A percentile compares a stretch with the other conserved stretches of the same genome.
Evolutionary conservation across 495 filamentous ascomycete species (phyloP).

Genomic region (Penicillium nucicola): DNA sequence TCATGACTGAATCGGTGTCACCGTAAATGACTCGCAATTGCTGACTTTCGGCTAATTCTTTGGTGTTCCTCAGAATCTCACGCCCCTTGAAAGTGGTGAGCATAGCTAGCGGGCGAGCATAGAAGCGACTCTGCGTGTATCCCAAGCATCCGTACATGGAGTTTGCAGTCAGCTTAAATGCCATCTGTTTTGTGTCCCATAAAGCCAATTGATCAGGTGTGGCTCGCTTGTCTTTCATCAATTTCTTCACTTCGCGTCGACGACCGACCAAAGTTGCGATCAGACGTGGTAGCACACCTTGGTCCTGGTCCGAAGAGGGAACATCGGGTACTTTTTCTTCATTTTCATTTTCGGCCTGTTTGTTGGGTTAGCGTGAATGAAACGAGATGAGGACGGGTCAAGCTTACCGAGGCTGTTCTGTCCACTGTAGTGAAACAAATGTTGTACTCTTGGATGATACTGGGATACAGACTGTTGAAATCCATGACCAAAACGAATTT

Average conservation of each 20-base stretch:
- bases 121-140: slow-evolving; percentile 94
- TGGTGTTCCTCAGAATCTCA: slow-evolving; percentile 93
- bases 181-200: slow-evolving; percentile 98
- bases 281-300: slow-evolving; percentile 82
- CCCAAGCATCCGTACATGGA: slow-evolving; percentile 99
- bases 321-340: slow-evolving; percentile 73
- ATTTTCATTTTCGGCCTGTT: slow-evolving; percentile 69
- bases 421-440: slow-evolving; percentile 99
- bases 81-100: slow-evolving; percentile 96
- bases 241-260: slow-evolving; percentile 82
- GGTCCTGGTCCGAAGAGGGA: slow-evolving; percentile 62
- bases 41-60: slow-evolving; percentile 86
- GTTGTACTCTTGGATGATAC: slow-evolving; percentile 98
- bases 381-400: background rate
- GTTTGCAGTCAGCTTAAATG: slow-evolving; percentile 95
- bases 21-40: slow-evolving; percentile 93
- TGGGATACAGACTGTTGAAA: slow-evolving; percentile 98
- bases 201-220: slow-evolving; percentile 81
- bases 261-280: slow-evolving; percentile 88
- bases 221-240: slow-evolving; percentile 92
- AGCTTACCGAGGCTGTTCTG: slow-evolving; percentile 57
- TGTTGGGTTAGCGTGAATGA: slow-evolving; percentile 8
- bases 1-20: slow-evolving; percentile 99
- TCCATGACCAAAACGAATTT: slow-evolving; percentile 98
- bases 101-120: slow-evolving; percentile 89